These are phyloP conservation scores for Barnettozyma populi DNA, from an alignment of 805 yeast genomes.

Conservation along the genomic window DNA sequence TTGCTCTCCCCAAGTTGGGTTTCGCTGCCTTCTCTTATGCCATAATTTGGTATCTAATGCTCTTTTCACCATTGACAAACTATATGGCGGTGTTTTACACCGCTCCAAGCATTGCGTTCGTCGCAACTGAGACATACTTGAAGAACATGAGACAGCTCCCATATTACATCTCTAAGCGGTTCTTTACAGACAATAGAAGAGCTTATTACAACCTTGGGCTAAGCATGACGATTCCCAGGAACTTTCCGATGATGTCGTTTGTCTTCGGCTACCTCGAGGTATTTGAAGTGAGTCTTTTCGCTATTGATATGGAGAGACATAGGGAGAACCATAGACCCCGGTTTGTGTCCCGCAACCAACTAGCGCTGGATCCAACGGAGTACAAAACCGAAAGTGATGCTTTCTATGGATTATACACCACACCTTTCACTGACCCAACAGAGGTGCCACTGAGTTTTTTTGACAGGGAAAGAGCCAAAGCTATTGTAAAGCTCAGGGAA, in stretches of 20 bases:
- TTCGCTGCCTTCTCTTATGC: background rate
- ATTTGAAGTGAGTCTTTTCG: constrained; percentile 9
- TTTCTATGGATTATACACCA: background rate
- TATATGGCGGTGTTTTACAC: background rate
- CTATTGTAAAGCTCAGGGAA: constrained; percentile 1
- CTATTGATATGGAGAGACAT: constrained; percentile 7
- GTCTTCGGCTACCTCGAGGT: constrained; percentile 8
- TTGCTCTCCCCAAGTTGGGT: background rate
- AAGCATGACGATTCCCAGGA: constrained; percentile 5
- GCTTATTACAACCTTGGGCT: constrained; percentile 6
- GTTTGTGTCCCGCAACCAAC: background rate
- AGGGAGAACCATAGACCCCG: constrained; percentile 1
- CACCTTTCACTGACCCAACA: background rate
- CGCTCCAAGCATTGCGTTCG: constrained; percentile 6
- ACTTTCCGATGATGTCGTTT: constrained; percentile 5
- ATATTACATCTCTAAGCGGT: constrained; percentile 2
- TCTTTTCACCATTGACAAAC: background rate
- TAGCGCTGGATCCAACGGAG: background rate
- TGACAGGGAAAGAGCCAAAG: constrained; percentile 1
- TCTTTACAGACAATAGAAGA: constrained; percentile 2
- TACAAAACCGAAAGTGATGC: background rate
- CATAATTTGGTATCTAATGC: background rate
- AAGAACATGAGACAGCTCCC: constrained; percentile 7
- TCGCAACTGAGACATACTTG: background rate
- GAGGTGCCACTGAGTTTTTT: background rate